Evolutionary conservation across 768 basidiomycete species (phyloP).

Genomic region (Terana coerulea): DNA sequence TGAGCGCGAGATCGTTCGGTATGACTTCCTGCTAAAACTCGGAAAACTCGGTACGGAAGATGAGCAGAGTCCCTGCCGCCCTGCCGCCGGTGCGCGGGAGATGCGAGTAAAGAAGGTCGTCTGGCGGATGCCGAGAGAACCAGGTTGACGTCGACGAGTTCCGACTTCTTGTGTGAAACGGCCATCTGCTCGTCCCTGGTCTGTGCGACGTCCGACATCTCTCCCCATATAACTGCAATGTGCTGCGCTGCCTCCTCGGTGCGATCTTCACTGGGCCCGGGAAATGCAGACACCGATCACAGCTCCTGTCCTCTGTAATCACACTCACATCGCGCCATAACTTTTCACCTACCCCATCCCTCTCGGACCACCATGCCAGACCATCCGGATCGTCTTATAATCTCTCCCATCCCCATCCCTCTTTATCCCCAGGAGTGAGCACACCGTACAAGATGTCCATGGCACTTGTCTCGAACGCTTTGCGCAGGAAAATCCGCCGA

Average conservation of each 20-base stretch:
- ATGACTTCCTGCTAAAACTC: no score
- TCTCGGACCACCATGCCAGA: background rate
- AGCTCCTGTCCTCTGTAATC: slow-evolving; percentile 12
- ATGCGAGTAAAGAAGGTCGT: no score
- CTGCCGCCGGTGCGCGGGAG: no score
- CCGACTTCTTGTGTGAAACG: background rate
- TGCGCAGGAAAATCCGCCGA: background rate
- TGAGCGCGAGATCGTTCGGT: no score
- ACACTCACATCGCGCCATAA: slow-evolving; percentile 14
- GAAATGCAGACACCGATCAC: slow-evolving; percentile 4
- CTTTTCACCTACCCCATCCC: background rate
- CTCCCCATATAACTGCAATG: background rate
- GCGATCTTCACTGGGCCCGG: background rate
- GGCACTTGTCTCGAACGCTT: background rate
- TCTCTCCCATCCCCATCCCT: background rate
- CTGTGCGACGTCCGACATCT: background rate
- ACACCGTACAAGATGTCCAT: slow-evolving; percentile 3
- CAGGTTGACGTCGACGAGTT: background rate
- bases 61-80: no score
- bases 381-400: slow-evolving; percentile 1
- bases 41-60: no score
- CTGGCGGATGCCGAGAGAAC: background rate
- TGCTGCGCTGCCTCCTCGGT: background rate
- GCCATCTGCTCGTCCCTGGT: background rate
- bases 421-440: background rate